Percentiles rank a stretch among this genome's conserved stretches.
Conservation (phyloP, 768 basidiomycete genomes). For the Xerocomellus dryophilus region DNA sequence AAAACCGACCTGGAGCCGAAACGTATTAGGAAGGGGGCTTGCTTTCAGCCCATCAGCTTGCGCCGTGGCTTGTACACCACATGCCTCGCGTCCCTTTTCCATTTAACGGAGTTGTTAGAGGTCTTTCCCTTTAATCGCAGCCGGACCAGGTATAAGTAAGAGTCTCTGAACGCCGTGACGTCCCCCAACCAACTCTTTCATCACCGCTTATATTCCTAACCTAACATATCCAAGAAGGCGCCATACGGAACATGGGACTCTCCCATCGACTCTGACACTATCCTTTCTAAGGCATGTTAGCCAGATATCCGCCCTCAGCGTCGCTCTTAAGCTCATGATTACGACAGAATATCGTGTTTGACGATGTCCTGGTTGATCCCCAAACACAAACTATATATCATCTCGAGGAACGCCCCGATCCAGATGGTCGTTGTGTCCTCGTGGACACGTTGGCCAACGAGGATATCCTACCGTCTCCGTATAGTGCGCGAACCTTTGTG, state of each 20-base stretch:
- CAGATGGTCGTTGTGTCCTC: conserved; percentile 46
- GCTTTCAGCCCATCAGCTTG: background rate
- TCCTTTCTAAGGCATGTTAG: conserved; percentile 40
- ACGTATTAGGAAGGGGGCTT: background rate
- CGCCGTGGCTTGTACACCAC: background rate
- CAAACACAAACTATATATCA: conserved; percentile 46
- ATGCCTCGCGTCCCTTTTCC: background rate
- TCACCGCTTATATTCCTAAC: background rate
- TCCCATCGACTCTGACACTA: conserved; percentile 48
- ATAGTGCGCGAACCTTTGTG: conserved; percentile 53
- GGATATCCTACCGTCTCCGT: conserved; percentile 51
- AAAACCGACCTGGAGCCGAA: background rate
- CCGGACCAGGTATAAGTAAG: background rate
- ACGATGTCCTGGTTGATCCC: conserved; percentile 54
- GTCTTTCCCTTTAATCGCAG: background rate
- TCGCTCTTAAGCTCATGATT: background rate
- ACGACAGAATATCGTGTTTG: conserved; percentile 28
- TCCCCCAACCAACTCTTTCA: background rate
- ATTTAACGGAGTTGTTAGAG: background rate
- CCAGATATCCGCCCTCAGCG: background rate
- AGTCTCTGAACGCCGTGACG: background rate
- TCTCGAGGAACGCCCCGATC: conserved; percentile 51
- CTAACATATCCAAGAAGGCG: conserved; percentile 23
- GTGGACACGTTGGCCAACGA: conserved; percentile 41
- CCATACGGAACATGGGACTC: conserved; percentile 63